phyloP scores from a whole-genome alignment of 192 early-diverging fungal species.

The Coemansia sp. region DNA sequence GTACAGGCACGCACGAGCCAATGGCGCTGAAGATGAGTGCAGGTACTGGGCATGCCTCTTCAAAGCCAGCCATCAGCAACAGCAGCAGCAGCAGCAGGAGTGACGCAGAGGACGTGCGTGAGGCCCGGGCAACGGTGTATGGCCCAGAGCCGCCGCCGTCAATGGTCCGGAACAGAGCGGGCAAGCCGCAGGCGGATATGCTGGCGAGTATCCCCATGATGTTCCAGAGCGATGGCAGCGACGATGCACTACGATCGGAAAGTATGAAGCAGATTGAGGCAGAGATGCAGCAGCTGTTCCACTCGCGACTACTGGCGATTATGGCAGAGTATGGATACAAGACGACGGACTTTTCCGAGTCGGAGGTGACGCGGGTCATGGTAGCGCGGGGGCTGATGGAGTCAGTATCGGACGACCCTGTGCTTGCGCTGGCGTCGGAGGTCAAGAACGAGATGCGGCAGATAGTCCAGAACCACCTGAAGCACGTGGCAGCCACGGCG shows the following conservation, averaged over 20 bases:
- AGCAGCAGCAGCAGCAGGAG: background rate
- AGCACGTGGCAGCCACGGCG: constrained; percentile 12
- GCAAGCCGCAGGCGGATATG: background rate
- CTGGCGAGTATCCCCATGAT: constrained; percentile 7
- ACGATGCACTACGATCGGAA: constrained; percentile 10
- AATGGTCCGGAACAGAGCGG: constrained; percentile 23
- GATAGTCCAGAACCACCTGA: constrained; percentile 26
- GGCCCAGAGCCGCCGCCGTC: constrained; percentile 44
- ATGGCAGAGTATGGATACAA: constrained; percentile 36
- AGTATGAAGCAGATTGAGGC: constrained; percentile 22
- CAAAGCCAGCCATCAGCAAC: background rate
- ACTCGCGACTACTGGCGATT: constrained; percentile 19
- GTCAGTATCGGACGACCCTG: constrained; percentile 20
- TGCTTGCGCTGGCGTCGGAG: constrained; percentile 29
- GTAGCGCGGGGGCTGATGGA: constrained; percentile 24
- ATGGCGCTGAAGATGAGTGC: constrained; percentile 10
- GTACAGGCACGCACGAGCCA: too few relatives aligned
- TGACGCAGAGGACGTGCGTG: background rate
- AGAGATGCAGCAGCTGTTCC: constrained; percentile 28
- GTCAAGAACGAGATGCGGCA: constrained; percentile 27
- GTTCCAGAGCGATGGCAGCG: constrained; percentile 4
- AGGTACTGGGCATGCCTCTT: background rate
- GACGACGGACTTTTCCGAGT: constrained; percentile 10
- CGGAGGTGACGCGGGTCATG: constrained; percentile 28
- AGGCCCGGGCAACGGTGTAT: constrained; percentile 22